A percentile compares a stretch with the other conserved stretches of the same genome.
Evolutionary conservation across 139 green algal genomes (phyloP).

Genomic region (Chlorella sp.): DNA sequence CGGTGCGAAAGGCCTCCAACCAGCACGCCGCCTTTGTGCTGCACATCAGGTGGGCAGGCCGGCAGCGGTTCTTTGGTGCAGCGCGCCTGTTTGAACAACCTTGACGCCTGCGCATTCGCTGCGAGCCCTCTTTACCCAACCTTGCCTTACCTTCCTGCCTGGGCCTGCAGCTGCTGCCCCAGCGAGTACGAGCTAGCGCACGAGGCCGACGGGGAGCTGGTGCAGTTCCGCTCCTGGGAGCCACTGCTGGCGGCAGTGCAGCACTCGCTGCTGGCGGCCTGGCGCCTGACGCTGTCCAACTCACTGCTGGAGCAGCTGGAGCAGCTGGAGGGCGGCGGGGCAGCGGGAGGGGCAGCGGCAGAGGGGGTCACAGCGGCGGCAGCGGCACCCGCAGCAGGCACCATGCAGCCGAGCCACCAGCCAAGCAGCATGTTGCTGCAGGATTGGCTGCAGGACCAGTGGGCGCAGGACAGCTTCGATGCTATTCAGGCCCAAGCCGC

Average conservation of each 20-base stretch:
- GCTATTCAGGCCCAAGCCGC: background rate
- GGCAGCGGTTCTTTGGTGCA: too few species aligned
- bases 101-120: too few species aligned
- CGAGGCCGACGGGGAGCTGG: constrained; percentile 27
- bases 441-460: constrained; percentile 1
- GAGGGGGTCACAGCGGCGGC: background rate
- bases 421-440: background rate
- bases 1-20: constrained; percentile 10
- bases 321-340: background rate
- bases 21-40: constrained; percentile 50
- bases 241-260: constrained; percentile 34
- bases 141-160: background rate
- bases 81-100: too few species aligned
- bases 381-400: background rate
- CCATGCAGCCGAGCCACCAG: background rate
- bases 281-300: constrained; percentile 22
- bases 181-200: constrained; percentile 25
- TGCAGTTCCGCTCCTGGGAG: constrained; percentile 41
- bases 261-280: constrained; percentile 39
- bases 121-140: too few species aligned
- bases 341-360: background rate
- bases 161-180: background rate
- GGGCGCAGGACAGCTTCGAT: background rate
- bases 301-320: constrained; percentile 28
- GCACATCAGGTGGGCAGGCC: constrained; percentile 35